Conservation (phyloP, 2,329 filamentous ascomycete species). For the Fusarium neocosmosporiellum region DNA sequence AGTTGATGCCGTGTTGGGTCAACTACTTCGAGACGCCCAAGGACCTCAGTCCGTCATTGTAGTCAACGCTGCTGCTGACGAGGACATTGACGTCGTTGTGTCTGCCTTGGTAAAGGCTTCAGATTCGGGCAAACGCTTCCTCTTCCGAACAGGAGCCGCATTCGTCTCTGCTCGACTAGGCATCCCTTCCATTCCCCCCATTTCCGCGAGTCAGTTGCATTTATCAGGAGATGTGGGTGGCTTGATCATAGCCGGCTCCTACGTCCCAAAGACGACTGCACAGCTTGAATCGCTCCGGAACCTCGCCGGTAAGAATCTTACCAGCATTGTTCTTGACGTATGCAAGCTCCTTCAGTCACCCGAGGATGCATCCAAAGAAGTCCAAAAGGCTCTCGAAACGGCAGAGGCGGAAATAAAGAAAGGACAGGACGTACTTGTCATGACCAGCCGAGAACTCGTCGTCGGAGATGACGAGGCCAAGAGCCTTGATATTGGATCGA, state of each 20-base stretch:
- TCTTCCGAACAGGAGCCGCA: slow-evolving; percentile 55
- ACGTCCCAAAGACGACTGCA: slow-evolving; percentile 69
- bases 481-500: slow-evolving; percentile 65
- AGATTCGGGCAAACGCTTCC: slow-evolving; percentile 47
- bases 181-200: slow-evolving; percentile 61
- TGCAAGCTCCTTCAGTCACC: slow-evolving; percentile 56
- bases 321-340: slow-evolving; percentile 60
- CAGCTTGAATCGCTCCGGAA: slow-evolving; percentile 59
- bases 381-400: slow-evolving; percentile 44
- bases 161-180: slow-evolving; percentile 62
- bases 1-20: slow-evolving; percentile 52
- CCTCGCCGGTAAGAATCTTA: slow-evolving; percentile 53
- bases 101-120: slow-evolving; percentile 56
- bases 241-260: slow-evolving; percentile 66
- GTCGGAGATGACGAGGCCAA: slow-evolving; percentile 57
- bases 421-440: slow-evolving; percentile 66
- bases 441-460: slow-evolving; percentile 67
- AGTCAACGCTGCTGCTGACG: slow-evolving; percentile 64
- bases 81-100: slow-evolving; percentile 67
- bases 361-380: slow-evolving; percentile 45
- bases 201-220: slow-evolving; percentile 58
- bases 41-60: slow-evolving; percentile 53
- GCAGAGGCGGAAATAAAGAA: slow-evolving; percentile 54
- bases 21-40: slow-evolving; percentile 51
- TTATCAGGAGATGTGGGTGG: slow-evolving; percentile 56